phyloP scores from a whole-genome alignment of 2,329 filamentous ascomycete genomes.

The Exophiala lecanii-corni region DNA sequence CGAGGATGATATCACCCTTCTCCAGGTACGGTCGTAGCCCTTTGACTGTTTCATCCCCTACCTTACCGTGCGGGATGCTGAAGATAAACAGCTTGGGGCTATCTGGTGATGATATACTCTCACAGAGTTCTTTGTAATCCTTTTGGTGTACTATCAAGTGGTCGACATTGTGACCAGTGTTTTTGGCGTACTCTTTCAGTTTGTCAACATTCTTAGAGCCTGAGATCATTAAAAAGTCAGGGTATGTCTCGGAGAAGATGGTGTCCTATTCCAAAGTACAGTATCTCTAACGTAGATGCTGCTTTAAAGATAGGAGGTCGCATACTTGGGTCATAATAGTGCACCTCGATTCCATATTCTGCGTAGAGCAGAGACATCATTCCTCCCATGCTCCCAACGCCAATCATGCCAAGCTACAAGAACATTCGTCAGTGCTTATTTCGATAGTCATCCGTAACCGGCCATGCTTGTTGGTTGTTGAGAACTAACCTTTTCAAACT shows the following conservation, averaged over 20 bases:
- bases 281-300: too few species aligned
- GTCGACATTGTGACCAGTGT: slow-evolving; percentile 27
- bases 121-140: slow-evolving; percentile 49
- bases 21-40: slow-evolving; percentile 40
- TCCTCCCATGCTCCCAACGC: slow-evolving; percentile 57
- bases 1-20: slow-evolving; percentile 62
- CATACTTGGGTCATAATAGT: slow-evolving; percentile 48
- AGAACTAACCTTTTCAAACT: slow-evolving; percentile 14
- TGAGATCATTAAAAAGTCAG: neutral
- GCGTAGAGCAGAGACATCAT: slow-evolving; percentile 57
- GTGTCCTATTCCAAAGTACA: too few species aligned
- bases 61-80: slow-evolving; percentile 46
- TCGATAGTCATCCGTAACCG: neutral
- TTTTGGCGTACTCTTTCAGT: slow-evolving; percentile 34
- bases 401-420: slow-evolving; percentile 30
- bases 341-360: slow-evolving; percentile 53
- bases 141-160: slow-evolving; percentile 31
- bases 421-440: neutral
- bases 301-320: too few species aligned
- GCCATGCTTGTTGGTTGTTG: too few species aligned
- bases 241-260: too few species aligned
- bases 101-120: slow-evolving; percentile 36
- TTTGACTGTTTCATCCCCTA: slow-evolving; percentile 38
- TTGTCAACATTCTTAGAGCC: slow-evolving; percentile 44
- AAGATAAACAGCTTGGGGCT: slow-evolving; percentile 49